A percentile compares a stretch with the other conserved stretches of the same genome.
phyloP scores from a whole-genome alignment of 306 rosid species.

The Alnus glutinosa region DNA sequence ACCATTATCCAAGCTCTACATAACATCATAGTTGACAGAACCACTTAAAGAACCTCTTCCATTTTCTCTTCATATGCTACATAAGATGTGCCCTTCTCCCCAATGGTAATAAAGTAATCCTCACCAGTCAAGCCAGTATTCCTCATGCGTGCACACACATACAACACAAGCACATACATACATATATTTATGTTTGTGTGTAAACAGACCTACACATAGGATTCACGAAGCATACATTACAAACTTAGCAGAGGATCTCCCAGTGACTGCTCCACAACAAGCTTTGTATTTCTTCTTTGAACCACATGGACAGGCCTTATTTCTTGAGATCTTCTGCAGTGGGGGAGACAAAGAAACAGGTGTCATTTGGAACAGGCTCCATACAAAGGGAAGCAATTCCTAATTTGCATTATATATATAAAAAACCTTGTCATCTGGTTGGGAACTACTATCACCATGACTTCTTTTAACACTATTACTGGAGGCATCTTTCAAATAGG shows the following conservation, averaged over 20 bases:
- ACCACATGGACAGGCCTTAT: constrained; percentile 76
- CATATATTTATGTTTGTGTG: neutral
- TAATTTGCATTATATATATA: neutral
- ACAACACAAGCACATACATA: neutral
- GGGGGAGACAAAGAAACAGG: constrained; percentile 18
- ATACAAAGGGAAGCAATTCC: neutral
- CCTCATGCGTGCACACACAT: neutral
- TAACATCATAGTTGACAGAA: neutral
- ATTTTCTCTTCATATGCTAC: neutral
- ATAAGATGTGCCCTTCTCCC: neutral
- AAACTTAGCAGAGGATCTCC: constrained; percentile 50
- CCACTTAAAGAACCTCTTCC: neutral
- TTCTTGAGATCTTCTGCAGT: constrained; percentile 60
- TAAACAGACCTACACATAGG: constrained; percentile 2
- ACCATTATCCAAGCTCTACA: neutral
- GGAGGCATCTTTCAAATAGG: constrained; percentile 28
- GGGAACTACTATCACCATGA: constrained; percentile 31
- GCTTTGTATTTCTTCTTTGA: constrained; percentile 79
- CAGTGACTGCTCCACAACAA: constrained; percentile 66
- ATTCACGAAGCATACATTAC: constrained; percentile 48
- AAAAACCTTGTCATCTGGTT: constrained; percentile 55
- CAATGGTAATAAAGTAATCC: neutral
- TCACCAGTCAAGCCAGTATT: neutral
- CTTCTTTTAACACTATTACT: constrained; percentile 27
- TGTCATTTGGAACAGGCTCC: neutral